Conservation (phyloP, 371 early-diverging fungal species). For the Lichtheimia hyalospora region DNA sequence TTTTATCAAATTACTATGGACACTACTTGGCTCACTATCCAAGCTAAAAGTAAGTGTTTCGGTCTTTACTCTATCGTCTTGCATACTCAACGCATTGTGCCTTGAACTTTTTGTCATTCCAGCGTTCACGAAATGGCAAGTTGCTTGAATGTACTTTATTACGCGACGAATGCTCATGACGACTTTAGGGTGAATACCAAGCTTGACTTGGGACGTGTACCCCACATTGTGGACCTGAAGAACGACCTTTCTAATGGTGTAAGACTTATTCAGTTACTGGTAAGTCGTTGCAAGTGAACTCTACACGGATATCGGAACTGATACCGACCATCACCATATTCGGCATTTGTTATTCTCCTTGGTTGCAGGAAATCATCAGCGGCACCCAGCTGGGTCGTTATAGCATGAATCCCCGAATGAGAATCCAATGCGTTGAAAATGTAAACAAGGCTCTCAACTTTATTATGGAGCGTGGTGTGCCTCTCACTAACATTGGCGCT, state of each 20-base stretch:
- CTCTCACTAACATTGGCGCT: slow-evolving; percentile 93
- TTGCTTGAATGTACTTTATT: neutral
- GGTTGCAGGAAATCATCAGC: slow-evolving; percentile 77
- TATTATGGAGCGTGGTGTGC: slow-evolving; percentile 83
- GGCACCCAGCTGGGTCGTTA: slow-evolving; percentile 74
- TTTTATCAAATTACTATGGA: slow-evolving; percentile 51
- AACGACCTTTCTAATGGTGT: slow-evolving; percentile 85
- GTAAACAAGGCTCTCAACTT: slow-evolving; percentile 92
- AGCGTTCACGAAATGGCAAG: slow-evolving; percentile 83
- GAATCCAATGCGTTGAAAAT: slow-evolving; percentile 97
- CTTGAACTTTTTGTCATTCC: neutral
- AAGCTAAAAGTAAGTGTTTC: slow-evolving; percentile 77
- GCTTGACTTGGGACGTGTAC: slow-evolving; percentile 61
- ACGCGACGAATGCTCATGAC: neutral
- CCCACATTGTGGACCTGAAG: slow-evolving; percentile 66
- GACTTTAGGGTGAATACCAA: slow-evolving; percentile 91
- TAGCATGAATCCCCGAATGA: slow-evolving; percentile 86
- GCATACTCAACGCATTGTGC: neutral
- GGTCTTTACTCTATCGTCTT: neutral
- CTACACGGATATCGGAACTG: neutral
- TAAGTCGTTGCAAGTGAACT: slow-evolving; percentile 34
- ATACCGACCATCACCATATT: slow-evolving; percentile 3
- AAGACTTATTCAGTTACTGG: slow-evolving; percentile 80
- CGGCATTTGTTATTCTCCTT: slow-evolving; percentile 7
- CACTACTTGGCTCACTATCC: slow-evolving; percentile 82